Base-by-base conservation (phyloP, 495 filamentous ascomycete species). In the Aspergillus coremiiformis region DNA sequence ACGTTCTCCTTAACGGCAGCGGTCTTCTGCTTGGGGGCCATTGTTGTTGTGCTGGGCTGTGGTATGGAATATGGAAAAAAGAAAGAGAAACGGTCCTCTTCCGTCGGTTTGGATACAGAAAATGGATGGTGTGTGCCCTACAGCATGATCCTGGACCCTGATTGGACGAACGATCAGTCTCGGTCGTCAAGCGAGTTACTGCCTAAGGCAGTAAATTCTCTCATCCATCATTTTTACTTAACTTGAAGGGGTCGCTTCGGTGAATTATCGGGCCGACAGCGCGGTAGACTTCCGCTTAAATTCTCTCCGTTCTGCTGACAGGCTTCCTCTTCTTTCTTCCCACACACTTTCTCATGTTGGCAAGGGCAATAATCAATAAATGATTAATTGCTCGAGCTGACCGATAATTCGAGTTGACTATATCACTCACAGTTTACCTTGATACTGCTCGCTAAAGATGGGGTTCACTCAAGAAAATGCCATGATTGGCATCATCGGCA, bases 401-500 rank as follows among this genome's bases (percentile, higher is more conserved):
- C 6, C 1, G n/a, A 41, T 49, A 44, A 47, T 26, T 12, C 14
- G 39, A 26, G 26, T 27, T 17, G 9, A 29, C 23, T 9, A 35
- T 47, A 52, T 39, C 49, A 23, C 53, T 4, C 29, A 32, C 24
- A 27, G 8, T 27, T 27, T 4, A 27, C 8, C 24, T 4, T 27
- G 24, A 8, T 27, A 27, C 8, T 27, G 8, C 29, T 14, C 7
- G 12, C 6, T 58, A 51, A 58, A 35, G 26, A 74, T 76, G 71
- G 64, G 58, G 29, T 69, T 69, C 49, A 72, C 62, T 41, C 84
- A 85, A 76, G 76, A 85, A 51, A 71, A 76, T 61, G 84, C 85
- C 65, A 76, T 76, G 30, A 81, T 97, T 54, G 93, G 93, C 61
- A 90, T 98, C 58, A 96, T 98, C 63, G 93, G 93, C 27, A 96